Evolutionary conservation across 306 rosid genomes (phyloP), one percentile per base, ranked within the genome.

Genomic region (Quercus alba): DNA sequence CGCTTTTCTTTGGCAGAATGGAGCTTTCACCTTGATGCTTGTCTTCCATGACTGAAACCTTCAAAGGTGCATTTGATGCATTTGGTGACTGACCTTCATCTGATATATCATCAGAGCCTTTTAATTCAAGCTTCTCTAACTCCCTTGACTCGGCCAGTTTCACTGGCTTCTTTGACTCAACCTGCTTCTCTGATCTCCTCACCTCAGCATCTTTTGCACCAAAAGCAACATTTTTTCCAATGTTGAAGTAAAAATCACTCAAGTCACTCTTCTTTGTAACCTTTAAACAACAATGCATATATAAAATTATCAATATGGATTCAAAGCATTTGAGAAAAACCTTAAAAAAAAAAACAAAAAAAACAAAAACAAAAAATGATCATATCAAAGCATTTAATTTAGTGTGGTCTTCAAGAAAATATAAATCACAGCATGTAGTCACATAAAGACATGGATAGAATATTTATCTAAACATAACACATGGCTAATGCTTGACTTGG

Each of bases 211-310:
- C 88, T 57, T 76, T 80, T 35, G 92, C 97, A 26, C 99, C 99
- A 81, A 83, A 91, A 46, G 99, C 97, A 74, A 91, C 86, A 84
- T 95, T 95, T 83, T 87, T 93, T 52, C 84, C 90, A 5, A 93
- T 96, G 90, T 89, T 85, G 70, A 88, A 75, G 86, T 93, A 93
- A 84, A 95, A 93, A 70, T 95, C 99, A 49, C 85, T 90, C 88
- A 93, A 83, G 86, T 95, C 97, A 75, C 83, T 89, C 91, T 95
- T 94, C 90, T 90, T 95, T 31, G 99, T 93, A 79, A 93, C 98
- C 98, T 93, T 30, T 68, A 20, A 57, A 85, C 58, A 80, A 33
- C 54, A 44, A 8, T 38, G 49, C 46, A 38, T 61, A 55, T 82
- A 18, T 41, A 28, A 72, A n/a, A 83, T 49, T 28, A 67, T 10